phyloP scores from a whole-genome alignment of 805 yeast species.

The Cyberlindnera mississippiensis region DNA sequence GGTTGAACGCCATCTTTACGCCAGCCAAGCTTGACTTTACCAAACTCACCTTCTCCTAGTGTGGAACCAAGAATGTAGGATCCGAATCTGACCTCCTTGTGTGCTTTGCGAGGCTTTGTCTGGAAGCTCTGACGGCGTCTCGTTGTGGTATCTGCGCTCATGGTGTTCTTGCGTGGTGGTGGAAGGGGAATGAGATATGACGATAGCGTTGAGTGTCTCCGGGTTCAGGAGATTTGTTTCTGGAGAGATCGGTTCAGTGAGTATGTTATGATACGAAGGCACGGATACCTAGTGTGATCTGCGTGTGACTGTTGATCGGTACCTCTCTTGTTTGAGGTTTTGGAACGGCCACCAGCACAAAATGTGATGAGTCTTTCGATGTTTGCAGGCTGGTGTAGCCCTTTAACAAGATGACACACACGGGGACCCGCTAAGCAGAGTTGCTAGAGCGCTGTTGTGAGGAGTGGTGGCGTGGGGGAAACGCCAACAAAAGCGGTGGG shows the following conservation, averaged over 20 bases:
- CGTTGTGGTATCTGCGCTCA: slow-evolving; percentile 13
- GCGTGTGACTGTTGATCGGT: neutral
- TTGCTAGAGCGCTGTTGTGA: no score
- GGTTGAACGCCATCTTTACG: slow-evolving; percentile 69
- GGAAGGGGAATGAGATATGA: no score
- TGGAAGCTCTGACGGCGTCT: slow-evolving; percentile 28
- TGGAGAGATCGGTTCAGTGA: no score
- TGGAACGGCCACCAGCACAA: slow-evolving; percentile 1
- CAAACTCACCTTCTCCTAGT: slow-evolving; percentile 96
- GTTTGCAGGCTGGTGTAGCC: neutral
- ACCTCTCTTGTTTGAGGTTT: neutral
- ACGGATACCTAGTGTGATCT: no score
- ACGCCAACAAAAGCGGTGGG: no score
- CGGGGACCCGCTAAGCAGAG: no score
- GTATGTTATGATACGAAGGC: no score
- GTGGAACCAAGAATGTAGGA: slow-evolving; percentile 89
- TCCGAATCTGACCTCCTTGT: slow-evolving; percentile 80
- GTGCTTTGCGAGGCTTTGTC: slow-evolving; percentile 31
- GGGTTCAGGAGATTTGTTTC: neutral
- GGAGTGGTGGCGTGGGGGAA: no score
- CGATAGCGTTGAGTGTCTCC: neutral
- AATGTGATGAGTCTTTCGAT: neutral
- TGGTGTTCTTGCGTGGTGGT: neutral
- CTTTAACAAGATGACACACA: no score
- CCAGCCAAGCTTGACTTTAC: slow-evolving; percentile 97